phyloP scores from a whole-genome alignment of 805 yeast genomes.

The Kodamaea leandrae region DNA sequence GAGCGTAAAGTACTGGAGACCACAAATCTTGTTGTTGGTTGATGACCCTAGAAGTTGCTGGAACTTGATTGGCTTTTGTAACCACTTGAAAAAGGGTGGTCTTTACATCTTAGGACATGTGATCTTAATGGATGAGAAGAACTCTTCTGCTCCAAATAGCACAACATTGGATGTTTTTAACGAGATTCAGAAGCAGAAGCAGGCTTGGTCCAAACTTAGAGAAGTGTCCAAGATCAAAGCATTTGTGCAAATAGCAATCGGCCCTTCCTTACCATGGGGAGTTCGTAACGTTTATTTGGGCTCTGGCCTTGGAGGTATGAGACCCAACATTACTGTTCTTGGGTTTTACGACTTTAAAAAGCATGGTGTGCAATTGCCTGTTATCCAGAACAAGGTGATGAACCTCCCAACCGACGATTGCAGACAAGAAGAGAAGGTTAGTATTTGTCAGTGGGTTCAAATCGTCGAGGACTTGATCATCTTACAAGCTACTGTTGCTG shows the following conservation, averaged over 20 bases:
- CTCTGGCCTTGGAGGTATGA: constrained; percentile 98
- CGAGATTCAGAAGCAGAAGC: constrained; percentile 69
- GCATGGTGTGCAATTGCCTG: constrained; percentile 35
- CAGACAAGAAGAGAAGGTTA: constrained; percentile 64
- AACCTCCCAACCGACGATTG: constrained; percentile 72
- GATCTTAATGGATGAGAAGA: constrained; percentile 51
- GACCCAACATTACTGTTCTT: constrained; percentile 88
- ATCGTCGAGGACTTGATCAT: constrained; percentile 85
- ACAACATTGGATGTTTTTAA: constrained; percentile 44
- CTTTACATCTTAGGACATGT: constrained; percentile 91
- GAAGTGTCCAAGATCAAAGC: constrained; percentile 82
- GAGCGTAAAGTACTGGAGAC: constrained; percentile 98
- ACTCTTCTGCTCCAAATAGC: constrained; percentile 11
- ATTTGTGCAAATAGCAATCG: constrained; percentile 87
- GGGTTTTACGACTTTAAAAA: constrained; percentile 76
- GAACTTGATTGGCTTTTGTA: constrained; percentile 90
- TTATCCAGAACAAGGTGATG: constrained; percentile 15
- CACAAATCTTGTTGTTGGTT: constrained; percentile 83
- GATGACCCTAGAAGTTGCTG: constrained; percentile 92
- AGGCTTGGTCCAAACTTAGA: constrained; percentile 81
- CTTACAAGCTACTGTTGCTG: constrained; percentile 88
- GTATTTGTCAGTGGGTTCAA: constrained; percentile 84
- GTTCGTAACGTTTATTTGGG: constrained; percentile 88
- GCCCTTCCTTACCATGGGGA: constrained; percentile 91
- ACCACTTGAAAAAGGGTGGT: constrained; percentile 94